Base-by-base conservation (phyloP, 2,329 filamentous ascomycete genomes). In the Clarireedia paspali region DNA sequence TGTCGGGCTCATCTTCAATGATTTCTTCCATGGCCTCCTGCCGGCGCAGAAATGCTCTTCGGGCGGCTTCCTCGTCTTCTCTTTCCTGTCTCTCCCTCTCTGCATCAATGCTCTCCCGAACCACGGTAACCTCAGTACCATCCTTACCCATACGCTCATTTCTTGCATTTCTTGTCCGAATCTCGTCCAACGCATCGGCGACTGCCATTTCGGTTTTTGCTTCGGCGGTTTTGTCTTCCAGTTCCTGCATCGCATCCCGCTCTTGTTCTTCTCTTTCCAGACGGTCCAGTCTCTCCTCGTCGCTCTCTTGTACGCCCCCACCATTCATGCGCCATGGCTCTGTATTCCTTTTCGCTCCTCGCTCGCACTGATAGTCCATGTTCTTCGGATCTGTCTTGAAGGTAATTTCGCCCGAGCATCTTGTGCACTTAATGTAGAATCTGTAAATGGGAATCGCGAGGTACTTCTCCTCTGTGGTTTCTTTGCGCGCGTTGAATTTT, bases 351-450 rank as follows among this genome's bases (percentile, higher is more conserved):
- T 92, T 90, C 5, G 92, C 94, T 15, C 94, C 70, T 95, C 81
- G 68, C 80, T 78, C 82, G 72, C 81, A 85, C 48, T 78, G 82
- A 69, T 96, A 99, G 70, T 97, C 92, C 78, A 91, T 90, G 67
- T 91, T 91, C 71, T 95, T 95, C 0, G 94, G 94, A 64, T 99
- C 94, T 0, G 94, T 97, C 61, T 88, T 87, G 76, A 97, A 95
- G 0, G 89, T 91, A 64, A 97, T 96, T 68, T 96, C 90, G 45
- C 82, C 84, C 45, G 79, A 85, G 73, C 92, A 96, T 48, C 90
- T 76, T 36, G 91, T 95, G 73, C 92, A 96, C 6, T 89, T 81
- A 66, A 92, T 95, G 73, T 91, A 94, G 76, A 97, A 96, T 30
- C 87, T 83, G 73, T 86, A 94, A 61, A 95, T 91, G 59, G 89